Percentiles rank a stretch among this genome's conserved stretches.
phyloP scores from a whole-genome alignment of 2,329 filamentous ascomycete species.

The Ophiostoma novo-ulmi region DNA sequence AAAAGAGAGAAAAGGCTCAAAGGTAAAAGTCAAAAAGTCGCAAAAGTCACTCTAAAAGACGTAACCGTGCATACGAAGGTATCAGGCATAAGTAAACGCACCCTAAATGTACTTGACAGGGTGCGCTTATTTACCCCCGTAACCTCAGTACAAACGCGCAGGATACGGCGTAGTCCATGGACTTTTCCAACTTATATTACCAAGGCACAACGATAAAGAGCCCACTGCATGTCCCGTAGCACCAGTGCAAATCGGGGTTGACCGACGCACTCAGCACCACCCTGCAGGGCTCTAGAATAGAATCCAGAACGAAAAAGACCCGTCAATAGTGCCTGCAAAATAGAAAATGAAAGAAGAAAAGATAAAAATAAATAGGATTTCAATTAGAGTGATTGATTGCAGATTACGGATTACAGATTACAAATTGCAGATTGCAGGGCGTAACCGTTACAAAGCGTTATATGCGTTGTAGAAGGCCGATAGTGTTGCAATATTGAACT shows the following conservation, averaged over 20 bases:
- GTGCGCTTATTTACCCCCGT: no score
- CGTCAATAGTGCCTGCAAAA: neutral
- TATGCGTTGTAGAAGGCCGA: neutral
- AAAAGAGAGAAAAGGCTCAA: neutral
- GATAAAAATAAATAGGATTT: neutral
- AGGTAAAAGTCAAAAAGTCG: neutral
- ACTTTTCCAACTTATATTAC: constrained; percentile 3
- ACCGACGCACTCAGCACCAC: neutral
- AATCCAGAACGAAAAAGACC: neutral
- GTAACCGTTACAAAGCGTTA: neutral
- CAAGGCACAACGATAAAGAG: neutral
- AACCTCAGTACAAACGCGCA: neutral
- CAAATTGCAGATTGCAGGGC: neutral
- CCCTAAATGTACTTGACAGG: no score
- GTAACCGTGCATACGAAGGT: constrained; percentile 3
- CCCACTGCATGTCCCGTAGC: neutral
- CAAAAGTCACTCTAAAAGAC: neutral
- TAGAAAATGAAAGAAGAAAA: neutral
- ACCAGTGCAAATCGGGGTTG: constrained; percentile 2
- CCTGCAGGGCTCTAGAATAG: neutral
- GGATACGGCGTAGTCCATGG: neutral
- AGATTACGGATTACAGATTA: neutral
- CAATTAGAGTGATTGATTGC: neutral
- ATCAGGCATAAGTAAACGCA: no score
- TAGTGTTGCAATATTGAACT: neutral